These are phyloP conservation scores for Pichiaceae sp. DNA, from an alignment of 1,139 yeast species.

Conservation along the genomic window DNA sequence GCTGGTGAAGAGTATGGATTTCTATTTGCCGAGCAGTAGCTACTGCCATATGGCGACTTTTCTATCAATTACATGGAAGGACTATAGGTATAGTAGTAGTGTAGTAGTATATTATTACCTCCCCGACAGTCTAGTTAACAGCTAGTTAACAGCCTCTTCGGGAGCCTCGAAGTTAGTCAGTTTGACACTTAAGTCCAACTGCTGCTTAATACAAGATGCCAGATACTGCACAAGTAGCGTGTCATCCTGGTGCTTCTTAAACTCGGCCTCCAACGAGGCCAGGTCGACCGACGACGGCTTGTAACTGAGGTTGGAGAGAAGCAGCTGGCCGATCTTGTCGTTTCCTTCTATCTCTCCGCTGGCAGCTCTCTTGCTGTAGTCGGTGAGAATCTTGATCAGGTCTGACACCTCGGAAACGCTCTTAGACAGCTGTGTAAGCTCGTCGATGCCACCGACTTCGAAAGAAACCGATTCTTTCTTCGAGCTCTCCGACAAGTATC, in stretches of 20 bases:
- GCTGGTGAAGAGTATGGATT: slow-evolving; percentile 22
- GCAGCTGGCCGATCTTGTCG: slow-evolving; percentile 54
- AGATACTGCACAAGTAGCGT: slow-evolving; percentile 76
- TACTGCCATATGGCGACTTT: neutral
- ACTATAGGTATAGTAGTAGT: neutral
- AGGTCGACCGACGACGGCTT: slow-evolving; percentile 55
- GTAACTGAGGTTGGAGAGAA: slow-evolving; percentile 53
- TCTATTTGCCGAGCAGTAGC: slow-evolving; percentile 10
- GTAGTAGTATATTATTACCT: neutral
- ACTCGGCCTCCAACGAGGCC: slow-evolving; percentile 50
- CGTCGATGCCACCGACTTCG: slow-evolving; percentile 25
- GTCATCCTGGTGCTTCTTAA: slow-evolving; percentile 73
- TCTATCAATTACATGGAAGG: neutral
- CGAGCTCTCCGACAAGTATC: slow-evolving; percentile 29
- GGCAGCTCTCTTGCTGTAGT: slow-evolving; percentile 37
- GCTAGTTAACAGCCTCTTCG: slow-evolving; percentile 20
- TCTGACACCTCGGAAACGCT: slow-evolving; percentile 49
- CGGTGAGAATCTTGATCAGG: slow-evolving; percentile 50
- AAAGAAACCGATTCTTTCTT: slow-evolving; percentile 26
- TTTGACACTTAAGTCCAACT: slow-evolving; percentile 71
- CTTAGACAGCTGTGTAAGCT: slow-evolving; percentile 41
- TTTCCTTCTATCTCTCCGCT: slow-evolving; percentile 39
- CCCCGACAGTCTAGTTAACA: neutral
- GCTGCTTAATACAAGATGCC: slow-evolving; percentile 81
- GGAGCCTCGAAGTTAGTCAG: slow-evolving; percentile 44